These are phyloP conservation scores for Emericellopsis terricola DNA, from an alignment of 495 filamentous ascomycete species.

Conservation along the genomic window DNA sequence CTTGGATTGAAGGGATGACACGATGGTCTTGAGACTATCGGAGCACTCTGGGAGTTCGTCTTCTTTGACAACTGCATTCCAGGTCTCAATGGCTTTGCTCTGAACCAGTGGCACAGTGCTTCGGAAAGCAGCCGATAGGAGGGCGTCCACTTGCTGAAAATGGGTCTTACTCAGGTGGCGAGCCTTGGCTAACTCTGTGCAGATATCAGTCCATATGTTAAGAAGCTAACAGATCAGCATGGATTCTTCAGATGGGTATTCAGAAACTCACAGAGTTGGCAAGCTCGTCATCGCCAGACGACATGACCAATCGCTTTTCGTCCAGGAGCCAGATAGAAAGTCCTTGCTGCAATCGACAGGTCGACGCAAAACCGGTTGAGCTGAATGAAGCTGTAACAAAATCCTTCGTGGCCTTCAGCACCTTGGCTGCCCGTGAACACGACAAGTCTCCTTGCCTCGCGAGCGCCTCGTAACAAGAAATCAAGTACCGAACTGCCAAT, in stretches of 20 bases:
- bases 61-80: constrained; percentile 24
- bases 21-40: constrained; percentile 18
- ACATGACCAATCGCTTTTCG: too few species aligned
- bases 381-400: too few species aligned
- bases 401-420: too few species aligned
- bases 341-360: constrained; percentile 42
- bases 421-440: too few species aligned
- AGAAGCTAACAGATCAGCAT: constrained; percentile 17
- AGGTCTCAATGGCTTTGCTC: constrained; percentile 18
- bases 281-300: too few species aligned
- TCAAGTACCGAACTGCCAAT: too few species aligned
- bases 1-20: constrained; percentile 18
- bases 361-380: too few species aligned
- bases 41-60: constrained; percentile 20
- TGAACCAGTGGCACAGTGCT: constrained; percentile 25
- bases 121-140: constrained; percentile 29
- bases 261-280: too few species aligned
- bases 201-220: constrained; percentile 22
- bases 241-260: too few species aligned
- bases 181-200: constrained; percentile 10
- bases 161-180: constrained; percentile 14
- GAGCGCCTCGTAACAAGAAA: too few species aligned
- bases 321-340: constrained; percentile 45
- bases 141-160: constrained; percentile 17
- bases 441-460: too few species aligned